Evolutionary conservation across 495 filamentous ascomycete genomes (phyloP).

Genomic region (Aspergillus ostianus): DNA sequence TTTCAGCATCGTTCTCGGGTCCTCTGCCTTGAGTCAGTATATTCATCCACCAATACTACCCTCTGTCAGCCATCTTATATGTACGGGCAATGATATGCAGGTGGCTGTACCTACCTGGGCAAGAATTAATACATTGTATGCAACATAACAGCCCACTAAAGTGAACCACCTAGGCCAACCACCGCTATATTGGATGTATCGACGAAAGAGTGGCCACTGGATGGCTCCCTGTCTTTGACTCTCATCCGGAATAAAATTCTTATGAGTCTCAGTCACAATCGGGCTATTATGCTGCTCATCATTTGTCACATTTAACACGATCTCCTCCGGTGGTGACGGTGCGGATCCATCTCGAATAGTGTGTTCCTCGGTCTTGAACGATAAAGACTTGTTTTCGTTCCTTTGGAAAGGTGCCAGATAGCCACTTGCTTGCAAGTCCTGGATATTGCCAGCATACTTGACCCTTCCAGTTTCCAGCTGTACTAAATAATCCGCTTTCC

Average conservation of each 20-base stretch:
- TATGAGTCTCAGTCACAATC: not conserved
- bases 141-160: not conserved
- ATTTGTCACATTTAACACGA: not conserved
- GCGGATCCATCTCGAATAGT: no score
- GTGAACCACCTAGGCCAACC: constrained; percentile 6
- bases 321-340: no score
- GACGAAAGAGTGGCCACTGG: not conserved
- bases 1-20: not conserved
- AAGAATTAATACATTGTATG: constrained; percentile 6
- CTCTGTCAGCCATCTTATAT: not conserved
- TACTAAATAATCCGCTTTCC: constrained; percentile 62
- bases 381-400: not conserved
- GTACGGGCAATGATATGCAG: no score
- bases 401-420: not conserved
- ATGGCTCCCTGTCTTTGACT: not conserved
- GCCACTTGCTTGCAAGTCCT: not conserved
- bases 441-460: constrained; percentile 34
- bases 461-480: constrained; percentile 61
- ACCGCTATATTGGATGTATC: constrained; percentile 7
- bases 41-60: constrained; percentile 7
- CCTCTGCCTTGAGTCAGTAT: not conserved
- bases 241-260: not conserved
- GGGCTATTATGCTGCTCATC: not conserved
- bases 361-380: no score
- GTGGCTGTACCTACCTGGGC: constrained; percentile 1